Evolutionary conservation across 2,329 filamentous ascomycete species (phyloP), one percentile per base, ranked within the genome.

Genomic region (Aspergillus sp.): DNA sequence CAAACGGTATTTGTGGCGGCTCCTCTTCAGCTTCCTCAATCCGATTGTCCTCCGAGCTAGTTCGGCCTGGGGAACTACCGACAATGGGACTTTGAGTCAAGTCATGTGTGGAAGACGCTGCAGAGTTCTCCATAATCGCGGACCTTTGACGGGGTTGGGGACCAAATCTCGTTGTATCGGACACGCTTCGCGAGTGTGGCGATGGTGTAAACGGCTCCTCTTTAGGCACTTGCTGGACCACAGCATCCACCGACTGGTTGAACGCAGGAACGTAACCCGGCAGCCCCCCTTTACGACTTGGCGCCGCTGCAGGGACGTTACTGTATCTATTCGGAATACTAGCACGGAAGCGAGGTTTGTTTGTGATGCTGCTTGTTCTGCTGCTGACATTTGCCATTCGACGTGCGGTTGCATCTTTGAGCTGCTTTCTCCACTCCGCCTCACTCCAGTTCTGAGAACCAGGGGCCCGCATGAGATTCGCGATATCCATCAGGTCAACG

Each of bases 401-500:
- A 41, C 71, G 74, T 4, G 89, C 86, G 0, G 93, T 97, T 44
- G 93, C 79, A 57, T 97, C 92, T 76, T 97, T 98, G 71, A 99
- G 76, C 68, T 89, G 86, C 69, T 87, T 89, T 64, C 93, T 86
- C 95, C 95, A 99, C 63, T 97, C 90, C 22, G 87, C 83, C 75
- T 98, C 95, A 44, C 81, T 87, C 92, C 93, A 97, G 22, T 76
- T 80, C 18, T 84, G 78, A 72, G 89, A 96, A 18, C 89, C 90
- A 3, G 91, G 84, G 3, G 88, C 88, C 61, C 89, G 82, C 60
- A 99, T 92, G 42, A 98, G 78, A 53, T 83, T 83, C 4, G 88
- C 87, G 15, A 98, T 90, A 70, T 99, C 95, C 55, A 93, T 76
- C 36, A 92, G 86, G 68, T 98, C 95, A 24, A 99, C 78, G 68